A percentile compares a stretch with the other conserved stretches of the same genome.
phyloP scores from a whole-genome alignment of 371 early-diverging fungal genomes.

The Apophysomyces elegans region DNA sequence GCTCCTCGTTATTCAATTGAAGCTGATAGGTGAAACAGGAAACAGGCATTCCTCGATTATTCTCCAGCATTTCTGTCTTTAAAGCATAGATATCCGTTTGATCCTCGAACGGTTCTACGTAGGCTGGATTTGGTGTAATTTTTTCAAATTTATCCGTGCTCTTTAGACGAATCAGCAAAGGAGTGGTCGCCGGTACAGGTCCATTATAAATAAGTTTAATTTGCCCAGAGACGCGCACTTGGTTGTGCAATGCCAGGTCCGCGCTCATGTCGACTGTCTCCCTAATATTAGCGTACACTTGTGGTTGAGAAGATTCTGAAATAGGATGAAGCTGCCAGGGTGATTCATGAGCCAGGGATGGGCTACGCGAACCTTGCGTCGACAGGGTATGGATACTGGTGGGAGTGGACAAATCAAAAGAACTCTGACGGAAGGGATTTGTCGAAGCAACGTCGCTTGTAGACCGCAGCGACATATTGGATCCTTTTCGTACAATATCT shows the following conservation, averaged over 20 bases:
- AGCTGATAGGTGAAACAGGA: conserved; percentile 22
- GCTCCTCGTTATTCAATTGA: background rate
- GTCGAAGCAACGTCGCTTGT: conserved; percentile 18
- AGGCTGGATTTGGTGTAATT: conserved; percentile 15
- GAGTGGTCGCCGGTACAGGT: conserved; percentile 11
- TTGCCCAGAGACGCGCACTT: conserved; percentile 12
- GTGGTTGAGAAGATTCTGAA: conserved; percentile 19
- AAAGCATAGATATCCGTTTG: conserved; percentile 19
- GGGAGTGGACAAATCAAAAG: conserved; percentile 22
- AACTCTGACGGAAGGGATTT: conserved; percentile 29
- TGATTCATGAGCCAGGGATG: conserved; percentile 19
- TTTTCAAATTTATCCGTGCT: conserved; percentile 1
- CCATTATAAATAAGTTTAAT: conserved; percentile 28
- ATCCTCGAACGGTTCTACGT: conserved; percentile 20
- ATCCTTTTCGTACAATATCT: conserved; percentile 2
- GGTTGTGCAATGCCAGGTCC: conserved; percentile 4
- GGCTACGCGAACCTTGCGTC: conserved; percentile 19
- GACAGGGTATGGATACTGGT: conserved; percentile 16
- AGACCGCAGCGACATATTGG: conserved; percentile 15
- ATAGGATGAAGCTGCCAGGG: conserved; percentile 17
- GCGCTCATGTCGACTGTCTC: conserved; percentile 11
- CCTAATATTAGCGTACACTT: conserved; percentile 21
- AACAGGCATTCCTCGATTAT: conserved; percentile 19
- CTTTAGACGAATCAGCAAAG: conserved; percentile 16
- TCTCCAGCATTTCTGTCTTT: conserved; percentile 19